phyloP scores from a whole-genome alignment of 768 basidiomycete genomes.

The Clitopilus hobsonii region DNA sequence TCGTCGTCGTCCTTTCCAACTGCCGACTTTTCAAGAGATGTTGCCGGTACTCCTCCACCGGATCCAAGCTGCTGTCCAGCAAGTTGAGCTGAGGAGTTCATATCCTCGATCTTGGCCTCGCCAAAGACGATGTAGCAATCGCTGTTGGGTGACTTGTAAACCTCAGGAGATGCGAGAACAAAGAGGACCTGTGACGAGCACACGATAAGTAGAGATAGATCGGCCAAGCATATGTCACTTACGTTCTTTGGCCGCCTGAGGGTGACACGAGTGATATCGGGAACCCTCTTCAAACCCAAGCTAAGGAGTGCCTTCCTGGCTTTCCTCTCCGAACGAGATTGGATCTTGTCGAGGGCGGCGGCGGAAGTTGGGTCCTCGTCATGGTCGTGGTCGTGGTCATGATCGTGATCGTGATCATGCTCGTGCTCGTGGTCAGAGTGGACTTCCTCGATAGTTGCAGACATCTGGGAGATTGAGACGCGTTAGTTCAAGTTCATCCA shows the following conservation, averaged over 20 bases:
- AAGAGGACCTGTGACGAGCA: constrained; percentile 63
- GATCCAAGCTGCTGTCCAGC: constrained; percentile 76
- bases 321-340: constrained; percentile 92
- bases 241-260: constrained; percentile 94
- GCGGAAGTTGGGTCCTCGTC: constrained; percentile 84
- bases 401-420: constrained; percentile 50
- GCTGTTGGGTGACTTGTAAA: constrained; percentile 95
- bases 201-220: background rate
- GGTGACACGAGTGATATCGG: constrained; percentile 91
- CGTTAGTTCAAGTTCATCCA: constrained; percentile 25
- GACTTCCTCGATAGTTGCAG: constrained; percentile 82
- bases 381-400: constrained; percentile 54
- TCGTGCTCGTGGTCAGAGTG: constrained; percentile 66
- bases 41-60: constrained; percentile 38
- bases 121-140: constrained; percentile 99
- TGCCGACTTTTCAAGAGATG: constrained; percentile 47
- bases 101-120: constrained; percentile 93
- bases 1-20: constrained; percentile 66
- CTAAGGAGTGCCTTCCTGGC: constrained; percentile 90
- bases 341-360: constrained; percentile 87
- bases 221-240: constrained; percentile 18
- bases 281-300: constrained; percentile 90
- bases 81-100: constrained; percentile 75
- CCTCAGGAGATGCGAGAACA: constrained; percentile 90
- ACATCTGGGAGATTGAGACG: constrained; percentile 48